Evolutionary conservation across 495 filamentous ascomycete genomes (phyloP).

Genomic region (Massariosphaeria phaeospora): DNA sequence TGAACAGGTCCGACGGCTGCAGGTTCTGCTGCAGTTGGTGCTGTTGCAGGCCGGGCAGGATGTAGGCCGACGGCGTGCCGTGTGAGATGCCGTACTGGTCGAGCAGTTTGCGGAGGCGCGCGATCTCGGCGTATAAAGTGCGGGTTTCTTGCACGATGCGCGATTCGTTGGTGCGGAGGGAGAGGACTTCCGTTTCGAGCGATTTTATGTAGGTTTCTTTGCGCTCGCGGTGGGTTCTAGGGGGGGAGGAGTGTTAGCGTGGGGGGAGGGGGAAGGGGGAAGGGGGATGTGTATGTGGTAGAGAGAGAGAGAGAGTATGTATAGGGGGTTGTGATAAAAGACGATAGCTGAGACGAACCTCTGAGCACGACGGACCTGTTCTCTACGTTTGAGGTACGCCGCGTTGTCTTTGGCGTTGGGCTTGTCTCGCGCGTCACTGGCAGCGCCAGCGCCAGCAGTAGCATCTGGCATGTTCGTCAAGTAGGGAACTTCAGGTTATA

Average conservation of each 20-base stretch:
- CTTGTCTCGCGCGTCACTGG: slow-evolving; percentile 7
- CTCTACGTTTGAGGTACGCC: slow-evolving; percentile 25
- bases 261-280: neutral
- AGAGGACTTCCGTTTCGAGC: slow-evolving; percentile 40
- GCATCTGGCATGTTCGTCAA: no score
- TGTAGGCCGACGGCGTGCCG: neutral
- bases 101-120: slow-evolving; percentile 10
- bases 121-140: slow-evolving; percentile 14
- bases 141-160: slow-evolving; percentile 34
- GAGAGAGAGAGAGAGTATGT: no score
- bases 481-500: no score
- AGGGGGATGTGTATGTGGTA: no score
- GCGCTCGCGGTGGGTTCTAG: slow-evolving; percentile 42
- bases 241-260: neutral
- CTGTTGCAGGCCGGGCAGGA: no score
- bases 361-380: slow-evolving; percentile 30
- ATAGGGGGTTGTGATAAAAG: neutral
- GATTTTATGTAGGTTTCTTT: slow-evolving; percentile 43
- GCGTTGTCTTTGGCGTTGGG: slow-evolving; percentile 17
- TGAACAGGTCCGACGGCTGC: no score
- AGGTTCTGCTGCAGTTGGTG: no score
- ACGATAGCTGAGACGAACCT: neutral
- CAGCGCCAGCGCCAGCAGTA: slow-evolving; percentile 5
- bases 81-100: slow-evolving; percentile 17
- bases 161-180: slow-evolving; percentile 36